Base-by-base conservation (phyloP, 2,329 filamentous ascomycete genomes). In the Dactylellina drechsleri region DNA sequence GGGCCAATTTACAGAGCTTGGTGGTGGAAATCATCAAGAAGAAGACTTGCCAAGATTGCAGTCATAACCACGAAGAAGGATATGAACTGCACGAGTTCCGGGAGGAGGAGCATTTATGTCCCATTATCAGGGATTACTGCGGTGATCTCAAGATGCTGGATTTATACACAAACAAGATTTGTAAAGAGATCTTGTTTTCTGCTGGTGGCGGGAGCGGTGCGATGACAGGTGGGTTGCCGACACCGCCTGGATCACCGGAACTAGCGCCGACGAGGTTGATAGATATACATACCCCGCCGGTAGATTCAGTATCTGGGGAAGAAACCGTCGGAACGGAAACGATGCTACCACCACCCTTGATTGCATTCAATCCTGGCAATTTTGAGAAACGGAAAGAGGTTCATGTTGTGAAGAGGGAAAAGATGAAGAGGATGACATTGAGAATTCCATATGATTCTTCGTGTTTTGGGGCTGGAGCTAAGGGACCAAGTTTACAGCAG, bases 371-470 rank as follows among this genome's bases (percentile, higher is more conserved):
- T 15, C 45, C 53, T n/a, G 3, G 45, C 31, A 56, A 54, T 0
- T 40, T 60, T 23, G 60, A 53, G n/a, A 58, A 72, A 47, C 31
- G 53, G 31, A 10, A 8, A 12, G 40, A 45, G 43, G 16, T 57
- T 5, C 12, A n/a, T 16, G 40, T 31, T 3, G 28, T 36, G 41
- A 40, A 50, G 58, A 60, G 45, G 40, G 28, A 58, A 18, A 64
- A 58, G 52, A 52, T 74, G 62, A 74, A 57, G 41, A 66, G 36
- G 13, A 43, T 64, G 4, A 15, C 45, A 15, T 20, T 74, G 31
- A 61, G 58, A 50, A 74, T 74, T 56, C 70, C 70, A 10, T 74
- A 74, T 52, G 70, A 74, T 49, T 50, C 64, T 16, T 74, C 70
- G 8, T 74, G 70, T 41, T 64, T 53, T 36, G 70, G 70, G 23